Evolutionary conservation across 2,329 filamentous ascomycete species (phyloP), one percentile per base, ranked within the genome.

Genomic region (Clarireedia homoeocarpa): DNA sequence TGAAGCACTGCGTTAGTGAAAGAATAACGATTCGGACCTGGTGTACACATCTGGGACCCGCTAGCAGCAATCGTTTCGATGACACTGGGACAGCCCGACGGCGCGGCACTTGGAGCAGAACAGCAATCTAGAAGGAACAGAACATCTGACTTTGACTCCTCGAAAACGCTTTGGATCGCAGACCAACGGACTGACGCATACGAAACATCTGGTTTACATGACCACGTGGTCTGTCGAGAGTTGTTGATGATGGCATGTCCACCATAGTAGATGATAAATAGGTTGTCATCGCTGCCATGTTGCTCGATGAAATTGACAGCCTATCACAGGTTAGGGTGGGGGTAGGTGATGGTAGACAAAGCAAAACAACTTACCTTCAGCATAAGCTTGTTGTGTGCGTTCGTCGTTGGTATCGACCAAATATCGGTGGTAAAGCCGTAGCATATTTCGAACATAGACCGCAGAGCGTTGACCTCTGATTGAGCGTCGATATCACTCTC

Each of bases 211-310:
- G 49, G 36, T 24, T 40, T 50, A n/a, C 45, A 20, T 55, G 59
- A 57, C 63, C 63, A 65, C 3, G 55, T 64, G 10, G 61, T 53
- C 17, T 61, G 58, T 40, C 63, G 54, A 45, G 58, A 49, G 42
- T 40, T 53, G 24, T 62, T 61, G 26, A 65, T 63, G 4, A 54
- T 55, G 9, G 59, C 62, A 56, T 63, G 63, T 23, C 63, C 61
- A 12, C 55, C 61, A 54, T 65, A 65, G 40, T 64, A 65, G 5
- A 65, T 58, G 17, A 65, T 60, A 24, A 65, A 55, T 15, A 65
- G 47, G 27, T 61, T 61, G 47, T 61, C 58, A 10, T 55, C 51
- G 6, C 55, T 57, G 14, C 58, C 53, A 47, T 62, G 51, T 27
- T 60, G 54, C 53, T 62, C 58, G 1, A 65, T 59, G 38, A 63